A percentile compares a stretch with the other conserved stretches of the same genome.
Evolutionary conservation across 1,284 basidiomycete genomes (phyloP).

Genomic region (Ceratobasidium sp.): DNA sequence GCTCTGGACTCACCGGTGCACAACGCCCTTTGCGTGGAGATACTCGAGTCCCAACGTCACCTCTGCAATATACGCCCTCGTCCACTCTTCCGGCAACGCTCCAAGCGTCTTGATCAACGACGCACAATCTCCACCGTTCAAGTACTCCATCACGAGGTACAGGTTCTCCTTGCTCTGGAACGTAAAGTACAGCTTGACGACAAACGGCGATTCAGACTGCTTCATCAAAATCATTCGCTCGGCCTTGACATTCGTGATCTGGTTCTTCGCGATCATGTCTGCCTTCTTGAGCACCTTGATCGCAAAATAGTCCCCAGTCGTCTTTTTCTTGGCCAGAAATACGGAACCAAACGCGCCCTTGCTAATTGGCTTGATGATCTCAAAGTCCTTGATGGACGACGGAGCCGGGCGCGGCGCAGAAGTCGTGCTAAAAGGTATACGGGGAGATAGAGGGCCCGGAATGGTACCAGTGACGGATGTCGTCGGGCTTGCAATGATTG

Average conservation of each 20-base stretch:
- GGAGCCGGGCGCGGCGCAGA: slow-evolving; percentile 83
- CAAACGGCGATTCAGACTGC: slow-evolving; percentile 99
- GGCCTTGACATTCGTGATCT: slow-evolving; percentile 99
- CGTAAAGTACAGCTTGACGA: slow-evolving; percentile 98
- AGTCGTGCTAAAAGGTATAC: slow-evolving; percentile 72
- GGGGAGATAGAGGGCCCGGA: slow-evolving; percentile 83
- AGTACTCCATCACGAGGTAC: slow-evolving; percentile 98
- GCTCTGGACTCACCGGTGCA: slow-evolving; percentile 86
- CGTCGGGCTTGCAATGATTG: slow-evolving; percentile 67
- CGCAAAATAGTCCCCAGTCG: slow-evolving; percentile 98
- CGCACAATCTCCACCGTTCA: slow-evolving; percentile 97
- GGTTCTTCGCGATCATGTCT: slow-evolving; percentile 99
- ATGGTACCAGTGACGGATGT: slow-evolving; percentile 59
- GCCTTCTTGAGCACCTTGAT: slow-evolving; percentile 99
- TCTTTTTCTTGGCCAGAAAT: slow-evolving; percentile 97
- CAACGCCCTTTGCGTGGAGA: slow-evolving; percentile 92
- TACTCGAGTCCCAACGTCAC: slow-evolving; percentile 96
- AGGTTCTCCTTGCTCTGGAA: slow-evolving; percentile 99
- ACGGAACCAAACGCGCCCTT: slow-evolving; percentile 99
- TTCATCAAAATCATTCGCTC: slow-evolving; percentile 99
- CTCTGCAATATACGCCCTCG: slow-evolving; percentile 95
- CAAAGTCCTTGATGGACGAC: slow-evolving; percentile 98
- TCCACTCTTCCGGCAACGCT: slow-evolving; percentile 95
- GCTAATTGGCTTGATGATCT: slow-evolving; percentile 99
- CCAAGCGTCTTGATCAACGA: slow-evolving; percentile 97